Conservation (phyloP, 495 filamentous ascomycete species). For the Hapsidospora chrysogenum region DNA sequence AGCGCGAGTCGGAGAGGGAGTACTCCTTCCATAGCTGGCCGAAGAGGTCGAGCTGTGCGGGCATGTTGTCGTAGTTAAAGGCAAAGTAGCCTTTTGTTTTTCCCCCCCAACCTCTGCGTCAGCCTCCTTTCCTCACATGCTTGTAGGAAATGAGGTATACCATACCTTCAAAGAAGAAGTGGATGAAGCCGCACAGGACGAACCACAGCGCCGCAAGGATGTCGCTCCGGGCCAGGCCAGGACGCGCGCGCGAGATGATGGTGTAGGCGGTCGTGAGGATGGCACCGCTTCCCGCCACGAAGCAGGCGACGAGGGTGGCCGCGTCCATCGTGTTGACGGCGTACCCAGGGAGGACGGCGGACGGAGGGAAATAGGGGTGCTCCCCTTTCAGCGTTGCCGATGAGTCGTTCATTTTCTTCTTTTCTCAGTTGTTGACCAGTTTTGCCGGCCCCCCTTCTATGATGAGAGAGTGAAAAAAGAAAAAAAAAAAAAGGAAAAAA, state of each 20-base stretch:
- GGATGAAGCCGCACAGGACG: constrained; percentile 35
- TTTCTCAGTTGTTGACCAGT: no score
- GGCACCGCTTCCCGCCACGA: constrained; percentile 19
- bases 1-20: constrained; percentile 38
- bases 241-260: constrained; percentile 14
- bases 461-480: neutral
- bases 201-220: constrained; percentile 34
- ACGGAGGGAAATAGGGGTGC: constrained; percentile 36
- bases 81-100: constrained; percentile 26
- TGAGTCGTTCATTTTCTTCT: no score
- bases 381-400: no score
- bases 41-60: constrained; percentile 25
- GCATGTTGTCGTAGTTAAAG: constrained; percentile 25
- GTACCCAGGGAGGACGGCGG: constrained; percentile 24
- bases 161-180: constrained; percentile 41
- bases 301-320: constrained; percentile 21
- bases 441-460: no score
- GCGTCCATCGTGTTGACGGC: constrained; percentile 28
- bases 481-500: neutral
- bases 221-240: constrained; percentile 19
- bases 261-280: constrained; percentile 24
- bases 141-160: no score
- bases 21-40: constrained; percentile 50
- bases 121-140: no score
- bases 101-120: neutral